phyloP scores from a whole-genome alignment of 345 rosid genomes.

The Citrus maxima region DNA sequence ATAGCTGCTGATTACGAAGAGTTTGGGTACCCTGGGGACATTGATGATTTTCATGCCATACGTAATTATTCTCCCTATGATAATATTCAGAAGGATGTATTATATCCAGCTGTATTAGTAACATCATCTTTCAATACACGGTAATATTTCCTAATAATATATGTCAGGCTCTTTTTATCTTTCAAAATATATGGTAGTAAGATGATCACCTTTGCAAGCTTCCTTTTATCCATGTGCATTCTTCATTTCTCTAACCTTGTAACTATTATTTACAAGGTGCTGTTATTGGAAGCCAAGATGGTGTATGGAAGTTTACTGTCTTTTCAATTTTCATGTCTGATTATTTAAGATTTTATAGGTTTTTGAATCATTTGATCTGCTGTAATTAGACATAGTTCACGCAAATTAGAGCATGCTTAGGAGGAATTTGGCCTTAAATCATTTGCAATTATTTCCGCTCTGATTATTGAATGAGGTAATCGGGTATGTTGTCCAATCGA shows the following conservation, averaged over 20 bases:
- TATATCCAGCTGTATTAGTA: constrained; percentile 75
- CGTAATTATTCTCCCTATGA: constrained; percentile 77
- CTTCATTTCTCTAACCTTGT: not conserved
- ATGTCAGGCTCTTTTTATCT: not conserved
- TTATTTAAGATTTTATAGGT: not conserved
- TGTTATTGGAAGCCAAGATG: not conserved
- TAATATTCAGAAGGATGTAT: constrained; percentile 68
- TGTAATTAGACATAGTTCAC: not conserved
- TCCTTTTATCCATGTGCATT: not conserved
- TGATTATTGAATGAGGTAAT: not conserved
- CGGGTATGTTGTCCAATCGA: not conserved
- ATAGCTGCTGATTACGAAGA: constrained; percentile 81
- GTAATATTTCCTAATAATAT: constrained; percentile 33
- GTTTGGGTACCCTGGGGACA: constrained; percentile 83
- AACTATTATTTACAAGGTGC: not conserved
- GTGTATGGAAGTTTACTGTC: not conserved
- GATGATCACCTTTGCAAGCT: not conserved
- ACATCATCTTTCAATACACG: constrained; percentile 83
- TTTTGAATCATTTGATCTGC: not conserved
- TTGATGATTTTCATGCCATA: constrained; percentile 75
- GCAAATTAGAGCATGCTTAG: not conserved
- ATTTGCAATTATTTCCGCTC: not conserved
- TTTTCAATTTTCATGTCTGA: not conserved
- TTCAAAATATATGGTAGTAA: not conserved
- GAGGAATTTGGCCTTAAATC: not conserved